Evolutionary conservation across 1,284 basidiomycete genomes (phyloP), one percentile per base, ranked within the genome.

Genomic region (Phaffia rhodozyma): DNA sequence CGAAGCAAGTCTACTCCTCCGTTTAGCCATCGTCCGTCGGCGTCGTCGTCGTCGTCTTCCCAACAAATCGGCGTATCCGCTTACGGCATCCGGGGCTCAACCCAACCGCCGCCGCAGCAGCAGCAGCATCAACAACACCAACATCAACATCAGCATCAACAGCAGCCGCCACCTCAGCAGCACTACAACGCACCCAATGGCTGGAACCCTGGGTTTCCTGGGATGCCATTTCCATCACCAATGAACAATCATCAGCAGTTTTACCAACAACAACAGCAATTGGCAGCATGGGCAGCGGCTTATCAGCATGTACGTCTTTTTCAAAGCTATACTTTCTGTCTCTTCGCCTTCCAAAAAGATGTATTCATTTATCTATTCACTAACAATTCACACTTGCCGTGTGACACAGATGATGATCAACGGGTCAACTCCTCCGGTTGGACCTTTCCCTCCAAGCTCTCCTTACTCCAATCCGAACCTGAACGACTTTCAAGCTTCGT

Each of bases 231-330:
- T 32, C 54, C n/a, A 55, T 34, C 54, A 16, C 29, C 29, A 9
- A 27, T 63, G 25, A 58, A 27, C 20, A 51, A 55, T 25, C 61
- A 58, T 52, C 59, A 51, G n/a, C 63, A 65, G n/a, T 47, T 60
- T n/a, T 65, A 56, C 34, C 63, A 65, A 43, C 63, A 65, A 18
- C 63, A 65, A 32, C 63, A 65, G 54, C 63, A 65, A 6, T 59
- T 65, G 16, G 58, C 58, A 27, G 63, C 57, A 11, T 65, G 63
- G 63, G 63, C 63, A 23, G 58, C 63, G 6, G 63, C 54, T 11
- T 65, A 65, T 34, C 63, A 65, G 27, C 59, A 60, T 48, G 63
- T 65, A 13, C 32, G 53, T 61, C 21, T 29, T 29, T 23, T 58
- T 48, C 18, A 0, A 27, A 11, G 5, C 27, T 32, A 3, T n/a